Evolutionary conservation across 345 rosid species (phyloP).

Genomic region (thale cress (Arabidopsis thaliana)): TAIR10.1 NC_003076.8:23247001-23247500

Average conservation of each 20-base stretch:
- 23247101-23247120: constrained; percentile 74
- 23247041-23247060: constrained; percentile 46
- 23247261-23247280: constrained; percentile 66
- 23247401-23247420: constrained; percentile 60
- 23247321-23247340: constrained; percentile 53
- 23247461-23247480: constrained; percentile 29
- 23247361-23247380: constrained; percentile 40
- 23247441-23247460: constrained; percentile 43
- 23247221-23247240: constrained; percentile 61
- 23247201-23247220: constrained; percentile 53
- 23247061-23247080: constrained; percentile 55
- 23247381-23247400: constrained; percentile 47
- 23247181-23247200: constrained; percentile 59
- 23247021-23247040: constrained; percentile 35
- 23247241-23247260: constrained; percentile 64
- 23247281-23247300: constrained; percentile 57
- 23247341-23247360: constrained; percentile 72
- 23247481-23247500: constrained; percentile 15
- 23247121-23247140: constrained; percentile 78
- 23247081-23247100: constrained; percentile 89
- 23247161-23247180: constrained; percentile 46
- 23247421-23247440: constrained; percentile 70
- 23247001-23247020: constrained; percentile 38
- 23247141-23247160: constrained; percentile 54
- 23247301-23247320: constrained; percentile 63